A percentile compares a stretch with the other conserved stretches of the same genome.
Conservation (phyloP, 345 rosid genomes). For the Citrus reticulata region DNA sequence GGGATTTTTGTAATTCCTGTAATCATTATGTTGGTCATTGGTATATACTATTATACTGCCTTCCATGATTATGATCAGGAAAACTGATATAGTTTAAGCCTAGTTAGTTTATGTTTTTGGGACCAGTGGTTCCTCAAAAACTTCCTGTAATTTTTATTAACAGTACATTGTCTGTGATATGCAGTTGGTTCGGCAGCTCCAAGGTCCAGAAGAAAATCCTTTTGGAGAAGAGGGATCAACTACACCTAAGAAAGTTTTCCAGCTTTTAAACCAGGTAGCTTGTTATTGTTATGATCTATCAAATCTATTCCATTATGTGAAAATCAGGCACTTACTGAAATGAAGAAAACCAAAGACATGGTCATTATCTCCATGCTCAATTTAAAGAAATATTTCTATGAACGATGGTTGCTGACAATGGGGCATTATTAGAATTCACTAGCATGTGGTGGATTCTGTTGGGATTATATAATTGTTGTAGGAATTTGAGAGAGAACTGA, state of each 20-base stretch:
- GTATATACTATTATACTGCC: neutral
- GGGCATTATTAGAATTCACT: neutral
- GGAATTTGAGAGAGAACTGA: neutral
- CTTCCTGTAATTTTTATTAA: neutral
- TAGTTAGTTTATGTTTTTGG: neutral
- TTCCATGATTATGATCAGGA: neutral
- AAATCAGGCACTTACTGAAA: neutral
- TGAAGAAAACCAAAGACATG: neutral
- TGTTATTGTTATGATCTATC: neutral
- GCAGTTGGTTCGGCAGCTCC: constrained; percentile 82
- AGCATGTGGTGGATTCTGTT: neutral
- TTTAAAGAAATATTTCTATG: neutral
- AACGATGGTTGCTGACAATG: neutral
- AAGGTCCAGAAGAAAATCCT: constrained; percentile 93
- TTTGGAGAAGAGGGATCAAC: constrained; percentile 79
- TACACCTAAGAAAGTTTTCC: constrained; percentile 82
- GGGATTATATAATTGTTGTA: neutral
- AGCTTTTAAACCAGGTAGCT: constrained; percentile 81
- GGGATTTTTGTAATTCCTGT: neutral
- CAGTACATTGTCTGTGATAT: constrained; percentile 2
- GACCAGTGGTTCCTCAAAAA: neutral
- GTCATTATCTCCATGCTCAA: too few relatives aligned
- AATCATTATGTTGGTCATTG: neutral
- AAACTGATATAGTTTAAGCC: neutral
- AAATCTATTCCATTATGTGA: constrained; percentile 1